phyloP scores from a whole-genome alignment of 176 grass and related monocot species.

The Aegilops umbellulata region DNA sequence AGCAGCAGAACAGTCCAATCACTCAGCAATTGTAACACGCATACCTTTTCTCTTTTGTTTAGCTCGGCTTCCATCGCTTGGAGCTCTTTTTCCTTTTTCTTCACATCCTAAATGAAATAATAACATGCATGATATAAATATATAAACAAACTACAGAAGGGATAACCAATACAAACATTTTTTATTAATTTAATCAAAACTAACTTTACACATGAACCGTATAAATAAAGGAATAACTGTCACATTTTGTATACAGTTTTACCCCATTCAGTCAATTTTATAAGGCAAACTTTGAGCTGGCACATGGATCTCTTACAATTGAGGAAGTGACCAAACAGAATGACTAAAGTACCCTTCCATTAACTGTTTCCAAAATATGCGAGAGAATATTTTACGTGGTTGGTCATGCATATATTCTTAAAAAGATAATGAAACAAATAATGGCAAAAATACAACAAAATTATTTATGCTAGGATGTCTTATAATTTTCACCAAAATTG shows the following conservation, averaged over 20 bases:
- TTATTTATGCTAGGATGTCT: background rate
- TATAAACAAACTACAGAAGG: background rate
- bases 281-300: background rate
- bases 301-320: background rate
- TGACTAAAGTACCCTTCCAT: background rate
- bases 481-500: background rate
- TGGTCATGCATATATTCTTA: background rate
- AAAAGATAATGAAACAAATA: background rate
- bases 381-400: background rate
- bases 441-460: background rate
- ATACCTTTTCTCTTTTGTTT: conserved; percentile 93
- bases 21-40: conserved; percentile 10
- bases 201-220: background rate
- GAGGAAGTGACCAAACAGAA: background rate
- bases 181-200: background rate
- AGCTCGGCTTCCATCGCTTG: conserved; percentile 89
- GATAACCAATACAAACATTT: background rate
- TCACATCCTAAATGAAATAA: conserved; percentile 60
- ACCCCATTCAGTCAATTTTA: background rate
- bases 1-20: background rate
- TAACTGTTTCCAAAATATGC: background rate
- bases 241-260: background rate
- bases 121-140: conserved; percentile 11
- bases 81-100: conserved; percentile 98
- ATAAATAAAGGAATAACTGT: background rate